A percentile compares a stretch with the other conserved stretches of the same genome.
Conservation (phyloP, 345 rosid species). For the Dimocarpus longan region DNA sequence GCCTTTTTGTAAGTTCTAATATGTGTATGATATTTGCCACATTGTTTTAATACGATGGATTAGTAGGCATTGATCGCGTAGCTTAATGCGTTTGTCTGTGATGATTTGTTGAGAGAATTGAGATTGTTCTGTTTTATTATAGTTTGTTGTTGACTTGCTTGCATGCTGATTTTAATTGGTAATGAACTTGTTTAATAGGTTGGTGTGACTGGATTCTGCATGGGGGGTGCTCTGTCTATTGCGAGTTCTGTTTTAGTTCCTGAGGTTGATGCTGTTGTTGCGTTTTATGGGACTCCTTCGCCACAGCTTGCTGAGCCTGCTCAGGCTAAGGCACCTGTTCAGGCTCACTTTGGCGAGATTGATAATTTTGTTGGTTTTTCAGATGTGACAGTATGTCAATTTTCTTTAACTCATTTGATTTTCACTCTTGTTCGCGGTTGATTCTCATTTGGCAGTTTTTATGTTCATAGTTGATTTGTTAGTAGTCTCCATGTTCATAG, state of each 20-base stretch:
- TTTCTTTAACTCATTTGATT: not conserved
- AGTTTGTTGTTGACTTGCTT: not conserved
- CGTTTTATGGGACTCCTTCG: slow-evolving; percentile 87
- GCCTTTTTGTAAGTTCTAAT: not conserved
- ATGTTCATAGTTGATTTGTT: not conserved
- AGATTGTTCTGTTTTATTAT: not conserved
- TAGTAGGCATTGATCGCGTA: not conserved
- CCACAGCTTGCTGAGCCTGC: slow-evolving; percentile 82
- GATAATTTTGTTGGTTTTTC: slow-evolving; percentile 81
- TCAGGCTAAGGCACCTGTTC: slow-evolving; percentile 81
- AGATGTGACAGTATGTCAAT: slow-evolving; percentile 67
- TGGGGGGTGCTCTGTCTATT: slow-evolving; percentile 93
- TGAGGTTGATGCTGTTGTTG: slow-evolving; percentile 83
- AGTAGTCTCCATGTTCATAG: not conserved
- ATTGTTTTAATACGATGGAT: not conserved
- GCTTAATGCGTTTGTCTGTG: no score
- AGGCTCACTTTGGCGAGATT: slow-evolving; percentile 94
- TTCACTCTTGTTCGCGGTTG: not conserved
- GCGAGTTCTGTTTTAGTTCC: slow-evolving; percentile 93
- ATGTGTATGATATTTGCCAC: not conserved
- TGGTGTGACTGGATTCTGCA: slow-evolving; percentile 95
- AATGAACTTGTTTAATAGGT: slow-evolving; percentile 44
- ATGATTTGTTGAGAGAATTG: not conserved
- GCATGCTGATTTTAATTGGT: not conserved
- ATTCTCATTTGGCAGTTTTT: not conserved